phyloP scores from a whole-genome alignment of 1,284 basidiomycete species.

The Austroboletus novae-zelandiae region DNA sequence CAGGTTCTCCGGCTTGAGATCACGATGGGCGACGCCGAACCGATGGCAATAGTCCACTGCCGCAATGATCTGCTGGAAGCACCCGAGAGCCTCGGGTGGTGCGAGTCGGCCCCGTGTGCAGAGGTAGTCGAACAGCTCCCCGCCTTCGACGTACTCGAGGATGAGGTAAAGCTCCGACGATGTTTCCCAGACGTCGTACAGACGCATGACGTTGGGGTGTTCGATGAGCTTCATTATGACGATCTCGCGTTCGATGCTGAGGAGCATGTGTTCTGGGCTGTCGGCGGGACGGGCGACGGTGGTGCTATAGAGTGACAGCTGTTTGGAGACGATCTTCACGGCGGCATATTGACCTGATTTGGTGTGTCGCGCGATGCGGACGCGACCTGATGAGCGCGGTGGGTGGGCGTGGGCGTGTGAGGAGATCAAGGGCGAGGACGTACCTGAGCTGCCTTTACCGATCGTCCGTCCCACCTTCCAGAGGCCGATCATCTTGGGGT shows the following conservation, averaged over 20 bases:
- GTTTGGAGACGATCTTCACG: constrained; percentile 95
- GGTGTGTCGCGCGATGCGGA: constrained; percentile 87
- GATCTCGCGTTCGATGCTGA: constrained; percentile 94
- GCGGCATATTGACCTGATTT: constrained; percentile 90
- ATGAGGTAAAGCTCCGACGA: constrained; percentile 88
- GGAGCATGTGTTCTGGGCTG: constrained; percentile 63
- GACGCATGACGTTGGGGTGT: constrained; percentile 91
- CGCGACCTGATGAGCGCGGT: constrained; percentile 63
- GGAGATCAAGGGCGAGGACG: neutral
- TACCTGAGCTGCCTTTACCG: constrained; percentile 89
- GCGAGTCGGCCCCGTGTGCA: constrained; percentile 83
- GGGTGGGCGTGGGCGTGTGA: neutral
- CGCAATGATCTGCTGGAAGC: constrained; percentile 96
- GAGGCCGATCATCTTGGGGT: constrained; percentile 82
- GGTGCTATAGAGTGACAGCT: constrained; percentile 65
- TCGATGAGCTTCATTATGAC: constrained; percentile 99
- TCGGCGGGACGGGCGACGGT: constrained; percentile 57
- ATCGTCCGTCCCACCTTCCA: constrained; percentile 95
- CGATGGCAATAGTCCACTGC: constrained; percentile 96
- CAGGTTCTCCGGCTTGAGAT: constrained; percentile 96
- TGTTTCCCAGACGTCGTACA: constrained; percentile 99
- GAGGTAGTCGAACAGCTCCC: constrained; percentile 96
- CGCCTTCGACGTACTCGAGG: constrained; percentile 96
- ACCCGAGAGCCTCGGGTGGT: constrained; percentile 80
- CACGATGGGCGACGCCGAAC: constrained; percentile 97